A percentile compares a stretch with the other conserved stretches of the same genome.
Conservation (phyloP, 768 basidiomycete species). For the Sarcodon aspratus region DNA sequence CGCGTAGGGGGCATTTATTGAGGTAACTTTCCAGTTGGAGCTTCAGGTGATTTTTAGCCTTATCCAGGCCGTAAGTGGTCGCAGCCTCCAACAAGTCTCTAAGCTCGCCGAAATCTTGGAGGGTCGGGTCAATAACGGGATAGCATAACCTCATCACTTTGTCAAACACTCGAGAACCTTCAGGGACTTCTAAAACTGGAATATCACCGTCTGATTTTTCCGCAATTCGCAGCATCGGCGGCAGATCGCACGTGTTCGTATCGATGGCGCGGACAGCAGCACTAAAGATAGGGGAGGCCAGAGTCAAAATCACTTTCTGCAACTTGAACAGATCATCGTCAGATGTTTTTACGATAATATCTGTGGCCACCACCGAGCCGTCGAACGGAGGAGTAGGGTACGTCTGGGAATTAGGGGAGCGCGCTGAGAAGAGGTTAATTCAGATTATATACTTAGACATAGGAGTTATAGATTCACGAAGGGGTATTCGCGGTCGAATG, state of each 20-base stretch:
- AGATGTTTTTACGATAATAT: slow-evolving; percentile 39
- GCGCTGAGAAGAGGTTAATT: too few relatives aligned
- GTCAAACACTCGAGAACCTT: slow-evolving; percentile 7
- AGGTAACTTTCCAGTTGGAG: not conserved
- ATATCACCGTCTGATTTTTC: not conserved
- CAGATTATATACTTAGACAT: too few relatives aligned
- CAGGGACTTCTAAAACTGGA: slow-evolving; percentile 3
- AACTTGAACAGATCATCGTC: slow-evolving; percentile 40
- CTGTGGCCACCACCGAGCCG: slow-evolving; percentile 7
- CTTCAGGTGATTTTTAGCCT: slow-evolving; percentile 4
- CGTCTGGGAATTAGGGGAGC: too few relatives aligned
- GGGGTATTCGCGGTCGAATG: too few relatives aligned
- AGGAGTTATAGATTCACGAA: too few relatives aligned
- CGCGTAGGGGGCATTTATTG: slow-evolving; percentile 3
- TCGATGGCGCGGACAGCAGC: too few relatives aligned
- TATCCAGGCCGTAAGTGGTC: slow-evolving; percentile 11
- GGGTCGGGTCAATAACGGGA: slow-evolving; percentile 3
- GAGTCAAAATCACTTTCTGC: slow-evolving; percentile 41
- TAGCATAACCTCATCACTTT: slow-evolving; percentile 11
- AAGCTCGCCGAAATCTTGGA: slow-evolving; percentile 3
- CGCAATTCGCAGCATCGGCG: not conserved
- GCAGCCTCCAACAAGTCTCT: slow-evolving; percentile 11
- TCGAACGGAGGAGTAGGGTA: too few relatives aligned
- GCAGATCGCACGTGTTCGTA: not conserved
- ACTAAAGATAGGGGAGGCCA: slow-evolving; percentile 45